Conservation (phyloP, 2,329 filamentous ascomycete species). For the Botryotinia globosa region DNA sequence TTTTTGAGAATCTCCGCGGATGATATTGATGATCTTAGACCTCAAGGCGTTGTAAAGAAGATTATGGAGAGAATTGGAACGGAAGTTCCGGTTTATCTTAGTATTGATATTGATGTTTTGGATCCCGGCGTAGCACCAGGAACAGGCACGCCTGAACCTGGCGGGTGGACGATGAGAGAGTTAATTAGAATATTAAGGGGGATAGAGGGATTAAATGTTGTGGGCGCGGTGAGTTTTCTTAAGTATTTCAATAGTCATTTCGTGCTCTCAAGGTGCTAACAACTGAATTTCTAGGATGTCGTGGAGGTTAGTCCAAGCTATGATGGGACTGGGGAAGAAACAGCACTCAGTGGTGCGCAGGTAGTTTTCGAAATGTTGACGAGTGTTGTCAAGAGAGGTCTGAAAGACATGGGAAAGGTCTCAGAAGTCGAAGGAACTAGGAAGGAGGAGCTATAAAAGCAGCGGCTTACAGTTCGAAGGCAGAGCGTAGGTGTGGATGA, state of each 20-base stretch:
- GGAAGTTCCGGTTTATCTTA: conserved; percentile 76
- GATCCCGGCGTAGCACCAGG: conserved; percentile 69
- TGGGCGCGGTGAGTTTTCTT: conserved; percentile 56
- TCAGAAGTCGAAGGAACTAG: neutral
- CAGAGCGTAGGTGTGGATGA: neutral
- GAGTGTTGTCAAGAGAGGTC: conserved; percentile 62
- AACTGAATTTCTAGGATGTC: conserved; percentile 53
- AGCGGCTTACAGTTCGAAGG: neutral
- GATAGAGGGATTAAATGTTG: conserved; percentile 77
- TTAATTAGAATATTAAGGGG: conserved; percentile 79
- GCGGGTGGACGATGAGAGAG: conserved; percentile 88
- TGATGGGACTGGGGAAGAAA: conserved; percentile 76
- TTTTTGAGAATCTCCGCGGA: conserved; percentile 80
- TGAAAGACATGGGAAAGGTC: conserved; percentile 36
- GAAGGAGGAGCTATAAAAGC: neutral
- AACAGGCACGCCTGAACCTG: conserved; percentile 85
- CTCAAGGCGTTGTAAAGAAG: conserved; percentile 62
- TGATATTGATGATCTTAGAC: conserved; percentile 81
- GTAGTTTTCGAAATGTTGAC: conserved; percentile 84
- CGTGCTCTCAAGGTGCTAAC: neutral
- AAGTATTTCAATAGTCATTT: neutral
- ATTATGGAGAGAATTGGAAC: conserved; percentile 73
- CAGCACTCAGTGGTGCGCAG: conserved; percentile 78
- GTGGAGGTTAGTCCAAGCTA: conserved; percentile 88
- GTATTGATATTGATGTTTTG: conserved; percentile 77